Base-by-base conservation (phyloP, 2,329 filamentous ascomycete species). In the Ophiosphaerella korrae region DNA sequence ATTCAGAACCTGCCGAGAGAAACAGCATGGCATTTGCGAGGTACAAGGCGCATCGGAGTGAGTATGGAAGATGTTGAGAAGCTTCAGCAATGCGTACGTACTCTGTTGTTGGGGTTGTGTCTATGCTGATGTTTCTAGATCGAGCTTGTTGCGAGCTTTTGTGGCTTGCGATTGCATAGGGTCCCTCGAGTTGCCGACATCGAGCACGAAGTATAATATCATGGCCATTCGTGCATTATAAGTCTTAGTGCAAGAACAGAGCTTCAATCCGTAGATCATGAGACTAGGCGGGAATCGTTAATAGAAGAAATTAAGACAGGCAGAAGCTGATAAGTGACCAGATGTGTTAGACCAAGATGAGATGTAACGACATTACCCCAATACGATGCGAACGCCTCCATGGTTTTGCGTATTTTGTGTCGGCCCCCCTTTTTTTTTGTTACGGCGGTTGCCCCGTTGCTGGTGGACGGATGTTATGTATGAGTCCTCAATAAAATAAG, bases 1-100 rank as follows among this genome's bases (percentile, higher is more conserved):
- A 81, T 80, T 5, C 83, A 85, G 62, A 84, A 85, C 50, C 62
- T 85, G 14, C 69, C 68, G 0, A 68, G 73, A 1, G 79, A 83
- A 63, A 81, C 82, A 1, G 77, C 75, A 13, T 86, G 82, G 82
- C 83, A 86, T 67, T 73, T 83, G 29, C 67, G 80, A 26, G 81
- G 80, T 1, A 77, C 73, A 0, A 64, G 80, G 34, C 65, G 80
- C 32, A 73, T 83, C 26, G 81, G 80, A 0, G 75, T 82, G 0
- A 75, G 71, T 8, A 66, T 62, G 18, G 74, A 75, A 9, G 77
- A 82, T 50, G 75, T 76, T 0, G 75, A 80, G 64, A 62, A 44
- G 0, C 60, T 77, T 9, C 73, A 76, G 48, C 71, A 76, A 66
- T 76, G 72, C 45, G 74, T 76, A 62, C 50, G 66, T 58, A 3